Base-by-base conservation (phyloP, 106 monocot genomes). In the Amphibolis antarctica region DNA sequence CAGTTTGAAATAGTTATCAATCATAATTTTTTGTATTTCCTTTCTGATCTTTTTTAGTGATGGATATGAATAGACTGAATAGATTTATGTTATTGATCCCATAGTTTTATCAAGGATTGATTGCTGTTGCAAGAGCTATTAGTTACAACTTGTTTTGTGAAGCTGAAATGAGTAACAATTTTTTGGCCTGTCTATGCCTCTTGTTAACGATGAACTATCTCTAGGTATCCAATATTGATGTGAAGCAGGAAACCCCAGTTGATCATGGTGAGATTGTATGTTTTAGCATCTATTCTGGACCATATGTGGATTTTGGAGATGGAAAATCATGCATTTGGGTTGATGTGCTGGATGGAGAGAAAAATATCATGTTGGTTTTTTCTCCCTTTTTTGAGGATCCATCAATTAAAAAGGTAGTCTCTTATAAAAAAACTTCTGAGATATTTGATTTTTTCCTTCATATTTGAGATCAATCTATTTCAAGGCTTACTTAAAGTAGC, bases 311-410 rank as follows among this genome's bases (percentile, higher is more conserved):
- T 67, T 99, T 88, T 81, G 98, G 98, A 52, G 60, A 79, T 74
- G 91, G 85, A 19, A 99, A 85, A 69, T 83, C 82, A 54, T 87
- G 82, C 65, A 81, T 99, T 48, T 99, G 98, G 98, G 98, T 99
- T 20, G 91, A 99, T 83, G 80, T 88, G 26, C 82, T 99, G 59
- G 98, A 91, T 79, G 89, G 94, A 69, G 94, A 71, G 24, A 69
- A 36, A 18, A 53, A 75, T 68, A 66, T 99, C 48, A 53, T 99
- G 56, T 83, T 77, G 80, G 87, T 83, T 63, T 91, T 99, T 79
- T 76, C 75, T 65, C 74, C 84, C 17, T 99, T 99, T 75, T 99
- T 99, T 67, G 91, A 91, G 61, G 88, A 99, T 49, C 62, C 80
- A 67, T 74, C 74, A 0, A 91, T 99, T 51, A 99, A 76, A 78